Evolutionary conservation across 2,329 filamentous ascomycete genomes (phyloP), one percentile per base, ranked within the genome.

Genomic region (Coccinonectria pachysandricola): DNA sequence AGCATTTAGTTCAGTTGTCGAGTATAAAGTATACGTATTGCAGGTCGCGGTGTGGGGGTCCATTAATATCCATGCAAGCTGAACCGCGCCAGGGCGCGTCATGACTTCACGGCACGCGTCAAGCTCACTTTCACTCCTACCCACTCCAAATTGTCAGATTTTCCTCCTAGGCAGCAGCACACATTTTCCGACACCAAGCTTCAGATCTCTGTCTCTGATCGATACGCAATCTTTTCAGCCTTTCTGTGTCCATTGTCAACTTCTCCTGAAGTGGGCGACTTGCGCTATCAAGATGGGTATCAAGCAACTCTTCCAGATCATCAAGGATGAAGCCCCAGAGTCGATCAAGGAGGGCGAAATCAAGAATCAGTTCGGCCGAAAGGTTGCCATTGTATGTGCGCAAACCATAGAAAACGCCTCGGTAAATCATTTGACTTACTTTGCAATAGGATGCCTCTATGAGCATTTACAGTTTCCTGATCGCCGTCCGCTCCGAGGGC

Each of bases 391-490:
- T 59, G 87, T 93, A 65, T 52, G 83, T n/a, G n/a, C n/a, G n/a
- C n/a, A n/a, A n/a, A n/a, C n/a, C n/a, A n/a, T n/a, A n/a, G n/a
- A n/a, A n/a, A n/a, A n/a, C n/a, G n/a, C n/a, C n/a, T n/a, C n/a
- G n/a, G n/a, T n/a, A n/a, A n/a, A n/a, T n/a, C n/a, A n/a, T n/a
- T n/a, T n/a, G n/a, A n/a, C n/a, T n/a, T n/a, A n/a, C n/a, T 6
- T 10, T 7, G n/a, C 21, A 13, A 22, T 14, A 59, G 56, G 56
- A 59, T 48, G 56, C 56, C 23, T 98, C 91, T 24, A 98, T 98
- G 91, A 93, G 84, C 60, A 87, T 98, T 49, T 98, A 98, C 69
- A 93, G 84, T 58, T 98, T 98, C 65, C 74, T 98, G 35, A 91
- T 98, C 53, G 91, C 91, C 25, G 91, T 98, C 29, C 86, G 91